Evolutionary conservation across 805 yeast genomes (phyloP).

Genomic region (Saccharomycopsis fodiens): DNA sequence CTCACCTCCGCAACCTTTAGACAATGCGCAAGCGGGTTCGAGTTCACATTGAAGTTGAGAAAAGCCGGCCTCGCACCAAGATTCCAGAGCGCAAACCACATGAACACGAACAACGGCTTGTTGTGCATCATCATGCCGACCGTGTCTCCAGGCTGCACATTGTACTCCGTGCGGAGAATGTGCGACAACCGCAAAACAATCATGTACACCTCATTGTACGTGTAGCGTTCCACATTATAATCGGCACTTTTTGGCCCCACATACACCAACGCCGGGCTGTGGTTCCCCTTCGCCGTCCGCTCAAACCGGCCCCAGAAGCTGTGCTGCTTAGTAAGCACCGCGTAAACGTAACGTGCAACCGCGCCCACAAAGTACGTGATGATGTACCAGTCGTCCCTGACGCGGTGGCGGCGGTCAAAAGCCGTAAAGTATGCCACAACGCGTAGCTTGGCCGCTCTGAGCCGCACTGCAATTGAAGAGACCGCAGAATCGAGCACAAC

Average conservation of each 20-base stretch:
- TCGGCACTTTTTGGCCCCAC: conserved; percentile 30
- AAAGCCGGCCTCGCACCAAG: conserved; percentile 87
- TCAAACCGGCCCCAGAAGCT: conserved; percentile 71
- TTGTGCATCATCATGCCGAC: conserved; percentile 75
- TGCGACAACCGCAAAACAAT: conserved; percentile 59
- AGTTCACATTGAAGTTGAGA: conserved; percentile 70
- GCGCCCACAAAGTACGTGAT: conserved; percentile 36
- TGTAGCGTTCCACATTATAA: conserved; percentile 53
- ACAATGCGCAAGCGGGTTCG: conserved; percentile 73
- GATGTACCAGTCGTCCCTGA: conserved; percentile 46
- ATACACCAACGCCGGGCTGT: conserved; percentile 56
- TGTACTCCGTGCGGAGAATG: conserved; percentile 54
- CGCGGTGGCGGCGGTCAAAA: conserved; percentile 28
- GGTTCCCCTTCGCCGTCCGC: conserved; percentile 37
- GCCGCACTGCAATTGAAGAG: background rate
- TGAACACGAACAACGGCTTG: conserved; percentile 69
- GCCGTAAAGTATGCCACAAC: background rate
- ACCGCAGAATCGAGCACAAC: background rate
- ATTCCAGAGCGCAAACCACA: conserved; percentile 87
- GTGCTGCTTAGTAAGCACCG: conserved; percentile 28
- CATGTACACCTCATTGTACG: conserved; percentile 63
- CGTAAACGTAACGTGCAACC: conserved; percentile 33
- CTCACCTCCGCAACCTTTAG: conserved; percentile 56
- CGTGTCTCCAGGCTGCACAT: conserved; percentile 56
- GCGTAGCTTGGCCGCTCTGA: background rate